phyloP scores from a whole-genome alignment of 441 rosid species.

The Croton setiger region DNA sequence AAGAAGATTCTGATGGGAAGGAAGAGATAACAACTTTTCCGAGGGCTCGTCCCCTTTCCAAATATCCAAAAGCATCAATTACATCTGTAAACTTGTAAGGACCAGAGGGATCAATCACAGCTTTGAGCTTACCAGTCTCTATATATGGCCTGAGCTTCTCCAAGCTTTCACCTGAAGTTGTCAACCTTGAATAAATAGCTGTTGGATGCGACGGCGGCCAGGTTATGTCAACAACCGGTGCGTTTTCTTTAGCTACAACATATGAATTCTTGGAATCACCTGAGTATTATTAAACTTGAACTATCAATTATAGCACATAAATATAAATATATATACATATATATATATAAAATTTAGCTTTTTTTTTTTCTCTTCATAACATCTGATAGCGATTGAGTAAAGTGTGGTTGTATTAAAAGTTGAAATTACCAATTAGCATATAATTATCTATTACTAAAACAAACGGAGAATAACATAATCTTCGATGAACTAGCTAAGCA shows the following conservation, averaged over 20 bases:
- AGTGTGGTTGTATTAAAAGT: no score
- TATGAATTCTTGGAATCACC: conserved; percentile 40
- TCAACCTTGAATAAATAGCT: conserved; percentile 44
- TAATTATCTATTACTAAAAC: no score
- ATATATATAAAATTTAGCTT: no score
- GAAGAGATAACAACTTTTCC: conserved; percentile 42
- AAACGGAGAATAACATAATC: no score
- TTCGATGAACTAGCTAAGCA: neutral
- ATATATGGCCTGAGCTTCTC: conserved; percentile 32
- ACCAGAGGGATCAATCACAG: conserved; percentile 39
- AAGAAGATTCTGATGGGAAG: conserved; percentile 23
- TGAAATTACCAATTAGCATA: no score
- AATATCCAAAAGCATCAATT: conserved; percentile 36
- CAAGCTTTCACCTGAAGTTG: conserved; percentile 33
- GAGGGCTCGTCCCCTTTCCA: conserved; percentile 43
- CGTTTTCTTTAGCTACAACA: conserved; percentile 41
- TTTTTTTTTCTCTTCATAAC: no score
- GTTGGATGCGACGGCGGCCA: conserved; percentile 45
- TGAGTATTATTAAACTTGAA: conserved; percentile 5
- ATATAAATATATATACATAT: neutral
- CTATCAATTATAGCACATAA: neutral
- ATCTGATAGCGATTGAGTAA: no score
- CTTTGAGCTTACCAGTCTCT: conserved; percentile 39
- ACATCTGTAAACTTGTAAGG: conserved; percentile 38
- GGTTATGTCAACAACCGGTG: conserved; percentile 43